phyloP scores from a whole-genome alignment of 73 alveolate genomes.

The Paramecium primaurelia region DNA sequence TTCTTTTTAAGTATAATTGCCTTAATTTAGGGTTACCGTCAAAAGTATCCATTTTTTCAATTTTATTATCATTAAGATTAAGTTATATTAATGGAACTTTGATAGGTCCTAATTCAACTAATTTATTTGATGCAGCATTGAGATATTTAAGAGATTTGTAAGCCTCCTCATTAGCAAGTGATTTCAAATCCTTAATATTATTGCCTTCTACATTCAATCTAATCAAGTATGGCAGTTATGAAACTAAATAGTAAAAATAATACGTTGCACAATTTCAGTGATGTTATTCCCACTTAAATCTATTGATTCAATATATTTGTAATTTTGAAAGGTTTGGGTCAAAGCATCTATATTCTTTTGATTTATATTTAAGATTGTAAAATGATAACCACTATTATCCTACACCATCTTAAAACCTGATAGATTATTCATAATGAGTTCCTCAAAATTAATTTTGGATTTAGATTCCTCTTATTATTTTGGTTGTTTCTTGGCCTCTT shows the following conservation, averaged over 20 bases:
- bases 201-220: conserved; percentile 26
- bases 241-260: background rate
- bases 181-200: conserved; percentile 49
- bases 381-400: conserved; percentile 53
- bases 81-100: conserved; percentile 33
- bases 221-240: conserved; percentile 32
- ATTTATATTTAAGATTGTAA: conserved; percentile 7
- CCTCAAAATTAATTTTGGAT: conserved; percentile 55
- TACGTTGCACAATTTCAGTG: conserved; percentile 39
- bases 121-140: conserved; percentile 24
- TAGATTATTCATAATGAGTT: conserved; percentile 34
- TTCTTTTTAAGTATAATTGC: conserved; percentile 3
- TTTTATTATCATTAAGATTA: conserved; percentile 43
- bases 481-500: conserved; percentile 31
- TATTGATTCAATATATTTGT: conserved; percentile 33
- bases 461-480: conserved; percentile 47
- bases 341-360: conserved; percentile 34
- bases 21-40: conserved; percentile 47
- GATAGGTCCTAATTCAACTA: conserved; percentile 18
- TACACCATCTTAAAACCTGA: conserved; percentile 15
- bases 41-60: conserved; percentile 58
- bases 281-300: conserved; percentile 33
- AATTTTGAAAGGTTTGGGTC: background rate
- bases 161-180: conserved; percentile 51
- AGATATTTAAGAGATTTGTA: conserved; percentile 47